These are phyloP conservation scores for Synchytrium microbalum DNA, from an alignment of 371 early-diverging fungal species.

Conservation along the genomic window DNA sequence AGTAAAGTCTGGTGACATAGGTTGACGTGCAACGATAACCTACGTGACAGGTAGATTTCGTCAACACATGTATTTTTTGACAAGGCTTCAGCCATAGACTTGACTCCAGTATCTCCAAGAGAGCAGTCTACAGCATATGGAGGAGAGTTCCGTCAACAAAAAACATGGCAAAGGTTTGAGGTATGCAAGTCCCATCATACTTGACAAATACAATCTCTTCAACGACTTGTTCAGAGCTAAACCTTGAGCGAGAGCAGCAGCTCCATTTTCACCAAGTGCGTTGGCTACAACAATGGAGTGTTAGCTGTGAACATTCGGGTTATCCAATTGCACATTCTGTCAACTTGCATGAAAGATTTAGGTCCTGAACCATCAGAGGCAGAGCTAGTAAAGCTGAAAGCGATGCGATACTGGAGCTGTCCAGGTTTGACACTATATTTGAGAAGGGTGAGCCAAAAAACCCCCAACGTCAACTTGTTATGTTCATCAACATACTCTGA, in stretches of 20 bases:
- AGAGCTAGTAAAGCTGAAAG: background rate
- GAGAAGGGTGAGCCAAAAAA: too few species aligned
- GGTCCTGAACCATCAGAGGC: background rate
- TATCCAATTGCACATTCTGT: background rate
- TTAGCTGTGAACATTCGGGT: background rate
- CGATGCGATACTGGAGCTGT: background rate
- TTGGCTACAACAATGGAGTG: background rate
- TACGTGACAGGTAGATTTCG: background rate
- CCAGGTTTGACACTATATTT: slow-evolving; percentile 1
- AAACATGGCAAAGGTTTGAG: background rate
- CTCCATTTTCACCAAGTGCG: background rate
- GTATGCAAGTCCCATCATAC: background rate
- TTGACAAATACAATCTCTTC: background rate
- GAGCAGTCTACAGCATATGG: background rate
- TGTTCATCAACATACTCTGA: background rate
- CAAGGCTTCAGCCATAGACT: background rate
- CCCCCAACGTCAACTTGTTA: too few species aligned
- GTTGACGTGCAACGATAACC: background rate
- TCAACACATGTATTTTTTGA: background rate
- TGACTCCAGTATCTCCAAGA: background rate
- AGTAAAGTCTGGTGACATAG: background rate
- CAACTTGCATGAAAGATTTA: background rate
- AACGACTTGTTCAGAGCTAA: background rate
- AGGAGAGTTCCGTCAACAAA: background rate
- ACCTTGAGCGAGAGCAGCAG: background rate